phyloP scores from a whole-genome alignment of 2,329 filamentous ascomycete genomes.

The Clonostachys solani region DNA sequence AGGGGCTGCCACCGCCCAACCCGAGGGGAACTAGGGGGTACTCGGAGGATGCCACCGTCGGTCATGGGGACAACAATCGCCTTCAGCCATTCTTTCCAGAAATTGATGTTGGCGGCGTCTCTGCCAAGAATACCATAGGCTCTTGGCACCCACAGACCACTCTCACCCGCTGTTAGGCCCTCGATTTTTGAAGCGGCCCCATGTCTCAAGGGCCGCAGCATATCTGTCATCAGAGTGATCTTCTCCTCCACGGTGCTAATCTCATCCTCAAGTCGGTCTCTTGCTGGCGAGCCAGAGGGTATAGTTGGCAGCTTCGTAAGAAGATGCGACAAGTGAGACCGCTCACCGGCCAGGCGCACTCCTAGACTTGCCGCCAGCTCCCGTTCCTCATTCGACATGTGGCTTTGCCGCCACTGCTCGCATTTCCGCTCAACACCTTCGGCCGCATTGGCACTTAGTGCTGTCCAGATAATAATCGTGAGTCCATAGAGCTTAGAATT shows the following conservation, averaged over 20 bases:
- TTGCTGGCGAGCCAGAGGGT: conserved; percentile 72
- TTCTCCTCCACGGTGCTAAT: conserved; percentile 97
- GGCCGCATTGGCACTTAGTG: conserved; percentile 75
- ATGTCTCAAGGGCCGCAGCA: conserved; percentile 86
- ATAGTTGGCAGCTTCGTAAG: conserved; percentile 78
- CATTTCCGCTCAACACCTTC: conserved; percentile 80
- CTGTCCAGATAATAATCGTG: conserved; percentile 88
- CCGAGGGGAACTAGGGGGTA: conserved; percentile 84
- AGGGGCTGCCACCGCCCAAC: conserved; percentile 94
- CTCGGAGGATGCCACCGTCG: conserved; percentile 74
- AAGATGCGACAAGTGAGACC: conserved; percentile 84
- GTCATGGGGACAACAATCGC: conserved; percentile 95
- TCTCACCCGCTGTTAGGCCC: conserved; percentile 90
- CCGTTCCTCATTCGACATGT: conserved; percentile 87
- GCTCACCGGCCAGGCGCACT: conserved; percentile 79
- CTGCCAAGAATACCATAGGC: conserved; percentile 90
- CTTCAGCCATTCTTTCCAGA: conserved; percentile 98
- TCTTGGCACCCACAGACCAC: conserved; percentile 90
- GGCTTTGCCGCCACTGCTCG: conserved; percentile 77
- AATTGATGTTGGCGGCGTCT: conserved; percentile 76
- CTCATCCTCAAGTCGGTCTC: conserved; percentile 85
- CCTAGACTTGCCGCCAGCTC: conserved; percentile 91
- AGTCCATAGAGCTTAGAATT: conserved; percentile 90
- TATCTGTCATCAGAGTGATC: conserved; percentile 93
- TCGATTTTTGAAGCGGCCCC: conserved; percentile 97